Evolutionary conservation across 2,329 filamentous ascomycete species (phyloP), one percentile per base, ranked within the genome.

Genomic region (Pseudofabraea citricarpa): DNA sequence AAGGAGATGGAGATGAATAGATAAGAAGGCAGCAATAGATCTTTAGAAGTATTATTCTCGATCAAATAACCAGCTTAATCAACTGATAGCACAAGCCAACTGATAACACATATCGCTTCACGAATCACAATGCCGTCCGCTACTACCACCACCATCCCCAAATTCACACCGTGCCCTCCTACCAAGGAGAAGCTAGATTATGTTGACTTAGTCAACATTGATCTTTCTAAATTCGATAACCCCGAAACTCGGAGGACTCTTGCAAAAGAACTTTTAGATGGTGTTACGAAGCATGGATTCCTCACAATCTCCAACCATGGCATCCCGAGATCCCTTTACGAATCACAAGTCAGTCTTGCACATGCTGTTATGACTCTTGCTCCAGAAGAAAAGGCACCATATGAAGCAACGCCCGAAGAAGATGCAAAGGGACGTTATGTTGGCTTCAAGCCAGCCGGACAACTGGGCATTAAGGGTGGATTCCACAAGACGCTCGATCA

Each of bases 331-430:
- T 53, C 57, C 36, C 49, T 52, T 2, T 60, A 52, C 27, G 40
- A 53, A 35, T 46, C 46, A 21, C 58, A 60, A 39, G 56, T 60
- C 50, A 44, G 47, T 27, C 51, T 60, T 27, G 51, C 56, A 15
- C 58, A 60, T 35, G 53, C 54, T 2, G 49, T 54, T 5, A 59
- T 60, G 58, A 60, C 58, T 1, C 24, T 60, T 22, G 32, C 47
- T 5, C 51, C 54, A 1, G 51, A 58, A 4, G 55, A 55, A 10
- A 60, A 60, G 46, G 54, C 45, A 1, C 55, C 56, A 7, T 60
- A 58, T 32, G 57, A 60, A 57, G 57, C 56, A n/a, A 58, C 55
- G 2, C 56, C 56, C 19, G 57, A 59, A 41, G 57, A 59, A 38
- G 57, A 59, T 27, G 49, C 48, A 10, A 51, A 52, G 16, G 58